Evolutionary conservation across 2,329 filamentous ascomycete species (phyloP).

Genomic region (Chaetothyriales sp.): DNA sequence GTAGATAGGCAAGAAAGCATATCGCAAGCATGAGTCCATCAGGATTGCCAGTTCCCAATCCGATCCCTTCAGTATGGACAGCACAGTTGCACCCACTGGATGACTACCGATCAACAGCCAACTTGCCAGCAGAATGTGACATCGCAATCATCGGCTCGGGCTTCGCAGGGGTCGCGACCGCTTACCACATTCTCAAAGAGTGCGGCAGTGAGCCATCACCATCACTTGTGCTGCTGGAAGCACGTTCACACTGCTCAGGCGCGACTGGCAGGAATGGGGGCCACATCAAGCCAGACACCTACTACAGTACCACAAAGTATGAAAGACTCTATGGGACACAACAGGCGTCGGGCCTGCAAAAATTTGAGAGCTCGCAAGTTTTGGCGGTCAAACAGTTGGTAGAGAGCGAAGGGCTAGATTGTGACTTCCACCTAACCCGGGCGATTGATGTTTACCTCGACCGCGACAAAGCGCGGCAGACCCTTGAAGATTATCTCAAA

Average conservation of each 20-base stretch:
- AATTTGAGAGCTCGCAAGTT: slow-evolving; percentile 31
- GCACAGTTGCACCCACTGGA: slow-evolving; percentile 6
- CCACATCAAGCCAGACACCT: slow-evolving; percentile 31
- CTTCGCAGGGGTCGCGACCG: slow-evolving; percentile 32
- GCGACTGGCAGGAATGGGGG: slow-evolving; percentile 35
- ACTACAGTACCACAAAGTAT: slow-evolving; percentile 24
- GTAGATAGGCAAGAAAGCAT: too few relatives aligned
- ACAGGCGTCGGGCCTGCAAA: slow-evolving; percentile 26
- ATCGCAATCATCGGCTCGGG: slow-evolving; percentile 38
- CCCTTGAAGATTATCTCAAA: neutral
- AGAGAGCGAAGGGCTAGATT: slow-evolving; percentile 30
- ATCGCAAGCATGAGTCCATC: slow-evolving; percentile 1
- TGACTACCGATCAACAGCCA: slow-evolving; percentile 10
- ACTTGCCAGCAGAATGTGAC: slow-evolving; percentile 29
- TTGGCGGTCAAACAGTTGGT: slow-evolving; percentile 27
- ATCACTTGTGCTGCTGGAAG: slow-evolving; percentile 29
- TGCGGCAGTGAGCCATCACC: slow-evolving; percentile 13
- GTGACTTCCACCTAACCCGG: slow-evolving; percentile 29
- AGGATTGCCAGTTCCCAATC: slow-evolving; percentile 6
- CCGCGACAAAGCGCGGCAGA: slow-evolving; percentile 17
- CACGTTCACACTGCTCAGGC: slow-evolving; percentile 29
- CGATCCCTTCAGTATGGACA: slow-evolving; percentile 14
- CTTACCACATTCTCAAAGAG: slow-evolving; percentile 31
- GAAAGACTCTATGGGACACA: slow-evolving; percentile 23
- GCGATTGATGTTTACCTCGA: slow-evolving; percentile 28